Evolutionary conservation across 345 rosid species (phyloP).

Genomic region (Tarenaya hassleriana): DNA sequence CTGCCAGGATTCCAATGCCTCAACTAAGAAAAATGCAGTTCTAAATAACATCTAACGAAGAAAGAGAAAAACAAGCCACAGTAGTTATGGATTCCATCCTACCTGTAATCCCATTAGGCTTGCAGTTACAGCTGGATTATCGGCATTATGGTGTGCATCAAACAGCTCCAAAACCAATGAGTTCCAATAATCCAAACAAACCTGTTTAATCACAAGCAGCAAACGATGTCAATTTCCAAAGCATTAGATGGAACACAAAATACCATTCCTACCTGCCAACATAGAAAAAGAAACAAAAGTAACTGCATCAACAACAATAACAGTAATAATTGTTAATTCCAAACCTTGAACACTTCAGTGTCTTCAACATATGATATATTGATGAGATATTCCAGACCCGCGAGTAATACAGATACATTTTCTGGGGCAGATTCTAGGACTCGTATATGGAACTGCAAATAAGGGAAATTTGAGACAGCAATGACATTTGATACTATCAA

Average conservation of each 20-base stretch:
- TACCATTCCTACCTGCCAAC: neutral
- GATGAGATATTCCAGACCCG: conserved; percentile 89
- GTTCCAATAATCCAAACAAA: conserved; percentile 99
- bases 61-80: neutral
- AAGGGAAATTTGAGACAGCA: neutral
- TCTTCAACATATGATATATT: conserved; percentile 95
- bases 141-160: conserved; percentile 74
- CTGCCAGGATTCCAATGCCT: too few species aligned
- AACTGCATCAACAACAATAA: neutral
- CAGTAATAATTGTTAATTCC: conserved; percentile 7
- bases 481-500: neutral
- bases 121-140: conserved; percentile 65
- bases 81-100: conserved; percentile 18
- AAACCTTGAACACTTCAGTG: conserved; percentile 98
- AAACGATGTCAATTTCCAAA: conserved; percentile 14
- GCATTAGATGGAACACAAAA: conserved; percentile 5
- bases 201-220: conserved; percentile 40
- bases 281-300: neutral
- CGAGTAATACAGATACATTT: conserved; percentile 45
- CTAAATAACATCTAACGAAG: neutral
- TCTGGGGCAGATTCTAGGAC: conserved; percentile 77
- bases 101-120: conserved; percentile 88
- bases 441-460: conserved; percentile 70
- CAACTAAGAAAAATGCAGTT: conserved; percentile 10
- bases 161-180: conserved; percentile 83